These are phyloP conservation scores for Sicyos edulis DNA, from an alignment of 306 rosid species.

Conservation along the genomic window DNA sequence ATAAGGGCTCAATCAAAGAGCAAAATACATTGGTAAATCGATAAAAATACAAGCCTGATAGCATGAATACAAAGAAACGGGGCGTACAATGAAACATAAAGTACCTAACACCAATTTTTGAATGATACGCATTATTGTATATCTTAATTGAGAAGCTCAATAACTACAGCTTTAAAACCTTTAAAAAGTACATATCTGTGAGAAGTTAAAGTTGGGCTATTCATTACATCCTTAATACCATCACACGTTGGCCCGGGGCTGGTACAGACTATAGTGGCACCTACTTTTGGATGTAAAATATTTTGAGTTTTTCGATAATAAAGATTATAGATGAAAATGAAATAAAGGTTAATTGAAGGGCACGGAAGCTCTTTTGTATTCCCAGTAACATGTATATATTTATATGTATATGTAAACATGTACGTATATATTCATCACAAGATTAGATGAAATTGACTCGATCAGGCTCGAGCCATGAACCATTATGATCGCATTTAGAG, in stretches of 20 bases:
- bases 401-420: no score
- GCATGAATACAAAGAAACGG: no score
- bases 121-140: neutral
- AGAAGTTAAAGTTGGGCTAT: neutral
- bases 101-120: neutral
- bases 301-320: neutral
- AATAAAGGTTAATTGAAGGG: neutral
- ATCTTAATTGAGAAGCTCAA: conserved; percentile 1
- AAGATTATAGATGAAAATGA: neutral
- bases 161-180: neutral
- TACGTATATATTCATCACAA: no score
- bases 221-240: neutral
- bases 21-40: no score
- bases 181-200: neutral
- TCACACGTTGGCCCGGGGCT: no score
- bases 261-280: no score
- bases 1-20: no score
- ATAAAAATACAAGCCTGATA: no score
- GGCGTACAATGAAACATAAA: neutral
- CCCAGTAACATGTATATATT: no score
- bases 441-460: neutral
- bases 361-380: neutral
- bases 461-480: neutral
- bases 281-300: neutral
- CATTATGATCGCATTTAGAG: neutral